Conservation (phyloP, 169 alveolate genomes). For the Eimeria praecox region DNA sequence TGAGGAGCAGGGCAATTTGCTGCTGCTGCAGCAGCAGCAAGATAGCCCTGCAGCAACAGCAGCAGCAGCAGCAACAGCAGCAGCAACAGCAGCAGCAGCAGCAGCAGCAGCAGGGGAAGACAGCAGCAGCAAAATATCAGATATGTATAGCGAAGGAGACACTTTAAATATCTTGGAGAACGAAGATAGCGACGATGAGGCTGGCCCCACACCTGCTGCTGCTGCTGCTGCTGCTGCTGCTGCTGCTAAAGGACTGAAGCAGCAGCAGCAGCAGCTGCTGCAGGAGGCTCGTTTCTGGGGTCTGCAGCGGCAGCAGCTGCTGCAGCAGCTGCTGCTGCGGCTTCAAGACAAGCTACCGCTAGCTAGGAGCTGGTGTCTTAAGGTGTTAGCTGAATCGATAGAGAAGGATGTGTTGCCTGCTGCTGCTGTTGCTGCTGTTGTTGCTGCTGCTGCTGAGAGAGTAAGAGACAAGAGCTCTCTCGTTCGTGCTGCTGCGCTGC, state of each 20-base stretch:
- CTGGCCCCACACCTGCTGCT: background rate
- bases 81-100: constrained; percentile 10
- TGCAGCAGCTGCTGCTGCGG: constrained; percentile 51
- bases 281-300: constrained; percentile 42
- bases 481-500: constrained; percentile 61
- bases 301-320: constrained; percentile 7
- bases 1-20: background rate
- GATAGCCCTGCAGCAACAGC: too few species aligned
- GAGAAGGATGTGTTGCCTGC: constrained; percentile 51
- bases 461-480: constrained; percentile 59
- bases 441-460: background rate
- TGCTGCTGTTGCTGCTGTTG: constrained; percentile 5
- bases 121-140: background rate
- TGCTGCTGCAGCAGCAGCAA: background rate
- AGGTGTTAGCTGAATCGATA: constrained; percentile 26
- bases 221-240: constrained; percentile 26
- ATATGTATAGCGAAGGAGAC: background rate
- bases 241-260: background rate
- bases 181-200: background rate
- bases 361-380: constrained; percentile 51
- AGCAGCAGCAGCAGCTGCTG: constrained; percentile 27
- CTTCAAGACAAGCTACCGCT: constrained; percentile 56
- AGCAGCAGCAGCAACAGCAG: constrained; percentile 38
- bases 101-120: constrained; percentile 20
- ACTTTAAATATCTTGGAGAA: background rate